Evolutionary conservation across 306 rosid genomes (phyloP), one percentile per base, ranked within the genome.

Genomic region (Trifolium repens): DNA sequence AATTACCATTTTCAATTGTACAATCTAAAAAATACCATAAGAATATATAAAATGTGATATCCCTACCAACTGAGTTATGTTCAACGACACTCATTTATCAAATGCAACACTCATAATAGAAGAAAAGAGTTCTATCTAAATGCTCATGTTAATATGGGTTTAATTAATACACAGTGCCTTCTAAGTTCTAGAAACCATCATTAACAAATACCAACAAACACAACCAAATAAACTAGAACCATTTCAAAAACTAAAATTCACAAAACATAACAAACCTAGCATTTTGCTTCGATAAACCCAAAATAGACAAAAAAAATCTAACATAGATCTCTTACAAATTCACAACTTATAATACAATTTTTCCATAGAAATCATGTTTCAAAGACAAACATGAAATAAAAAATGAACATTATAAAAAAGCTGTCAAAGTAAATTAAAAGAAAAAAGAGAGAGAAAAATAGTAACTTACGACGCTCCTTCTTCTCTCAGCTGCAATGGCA

Each of bases 401-500:
- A 11, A 1, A 26, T 12, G 3, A 9, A 26, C 17, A 8, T 34
- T 17, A 9, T 39, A 6, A 12, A 16, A 16, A 47, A 4, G 19
- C 15, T 43, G 19, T 4, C 2, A n/a, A 76, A 43, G 12, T 2
- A 75, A 65, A 52, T 8, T 9, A 54, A 46, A 30, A 32, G 26
- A 34, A 30, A 15, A 14, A 15, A 40, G 22, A 42, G 22, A 42
- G 19, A 24, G 14, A 57, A 5, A 52, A 15, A 27, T 10, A 58
- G 50, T 8, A 37, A 74, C 88, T 80, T 82, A 94, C 99, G 14
- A 86, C 89, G 74, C 97, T 92, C 79, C 96, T 78, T 74, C 91
- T 84, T 80, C 97, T 86, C 89, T 92, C 97, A 16, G 99, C 97
- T 24, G 97, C 99, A 87, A 94, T 83, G 93, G 99, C 87, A 71